Percentiles rank a stretch among this genome's conserved stretches.
These are phyloP conservation scores for Ceriops decandra DNA, from an alignment of 345 rosid genomes.

Conservation along the genomic window DNA sequence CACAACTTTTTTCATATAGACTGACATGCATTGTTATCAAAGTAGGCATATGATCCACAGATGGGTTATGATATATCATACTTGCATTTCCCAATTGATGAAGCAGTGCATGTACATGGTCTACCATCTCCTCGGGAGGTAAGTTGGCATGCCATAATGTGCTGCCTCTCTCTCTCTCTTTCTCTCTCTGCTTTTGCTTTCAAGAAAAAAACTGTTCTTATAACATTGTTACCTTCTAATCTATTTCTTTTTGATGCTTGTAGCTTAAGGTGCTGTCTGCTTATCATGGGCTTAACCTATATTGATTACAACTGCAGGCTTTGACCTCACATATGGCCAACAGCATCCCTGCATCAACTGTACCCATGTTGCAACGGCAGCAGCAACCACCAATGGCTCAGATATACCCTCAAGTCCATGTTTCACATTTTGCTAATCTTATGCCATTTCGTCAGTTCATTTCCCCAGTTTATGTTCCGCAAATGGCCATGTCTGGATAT, in stretches of 20 bases:
- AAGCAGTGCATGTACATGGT: constrained; percentile 48
- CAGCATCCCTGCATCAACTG: constrained; percentile 51
- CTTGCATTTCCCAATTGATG: constrained; percentile 60
- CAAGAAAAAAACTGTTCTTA: not conserved
- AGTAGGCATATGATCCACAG: constrained; percentile 60
- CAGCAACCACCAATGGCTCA: constrained; percentile 62
- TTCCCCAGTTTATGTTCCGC: constrained; percentile 78
- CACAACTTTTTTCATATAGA: not conserved
- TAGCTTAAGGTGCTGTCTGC: not conserved
- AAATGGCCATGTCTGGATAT: constrained; percentile 84
- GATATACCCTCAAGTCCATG: constrained; percentile 84
- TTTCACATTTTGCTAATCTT: constrained; percentile 67
- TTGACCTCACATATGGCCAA: constrained; percentile 40
- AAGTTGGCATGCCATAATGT: constrained; percentile 9
- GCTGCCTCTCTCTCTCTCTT: not conserved
- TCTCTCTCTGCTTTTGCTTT: not conserved
- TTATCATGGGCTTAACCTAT: not conserved
- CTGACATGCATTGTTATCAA: constrained; percentile 16
- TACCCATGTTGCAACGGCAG: constrained; percentile 59
- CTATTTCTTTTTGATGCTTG: not conserved
- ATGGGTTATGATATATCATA: constrained; percentile 62
- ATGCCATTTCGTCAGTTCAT: constrained; percentile 80
- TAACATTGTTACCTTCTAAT: too few relatives aligned
- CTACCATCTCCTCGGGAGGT: constrained; percentile 73
- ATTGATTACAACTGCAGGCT: constrained; percentile 34